Evolutionary conservation across 2,329 filamentous ascomycete species (phyloP).

Genomic region (Pestalotiopsis sp.): DNA sequence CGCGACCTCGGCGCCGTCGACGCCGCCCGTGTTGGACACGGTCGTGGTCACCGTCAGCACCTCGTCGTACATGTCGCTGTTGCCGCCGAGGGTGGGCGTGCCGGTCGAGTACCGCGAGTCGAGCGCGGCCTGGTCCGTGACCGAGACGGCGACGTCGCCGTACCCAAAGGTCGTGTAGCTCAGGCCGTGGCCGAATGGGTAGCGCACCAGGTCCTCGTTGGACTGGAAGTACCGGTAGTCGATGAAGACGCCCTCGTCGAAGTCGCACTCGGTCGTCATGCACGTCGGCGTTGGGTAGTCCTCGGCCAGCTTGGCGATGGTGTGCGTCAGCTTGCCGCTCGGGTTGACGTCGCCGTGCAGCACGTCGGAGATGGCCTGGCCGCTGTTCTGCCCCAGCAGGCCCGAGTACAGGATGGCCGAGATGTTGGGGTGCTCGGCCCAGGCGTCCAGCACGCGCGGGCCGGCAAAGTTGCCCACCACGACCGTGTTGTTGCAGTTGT

Average conservation of each 20-base stretch:
- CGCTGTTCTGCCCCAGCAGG: slow-evolving; percentile 56
- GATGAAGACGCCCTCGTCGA: slow-evolving; percentile 34
- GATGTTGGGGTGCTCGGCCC: slow-evolving; percentile 57
- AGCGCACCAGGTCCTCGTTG: slow-evolving; percentile 48
- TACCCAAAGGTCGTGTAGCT: slow-evolving; percentile 31
- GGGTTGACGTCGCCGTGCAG: slow-evolving; percentile 63
- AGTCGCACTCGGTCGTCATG: slow-evolving; percentile 14
- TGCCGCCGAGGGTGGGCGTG: slow-evolving; percentile 41
- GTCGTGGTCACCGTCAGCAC: slow-evolving; percentile 55
- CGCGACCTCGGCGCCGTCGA: slow-evolving; percentile 63
- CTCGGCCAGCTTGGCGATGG: slow-evolving; percentile 48
- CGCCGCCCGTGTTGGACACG: slow-evolving; percentile 64
- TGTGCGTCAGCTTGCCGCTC: slow-evolving; percentile 58
- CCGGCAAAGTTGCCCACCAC: slow-evolving; percentile 66
- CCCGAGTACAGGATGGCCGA: slow-evolving; percentile 62
- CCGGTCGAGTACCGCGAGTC: slow-evolving; percentile 25
- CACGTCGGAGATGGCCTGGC: slow-evolving; percentile 58
- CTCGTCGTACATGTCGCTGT: slow-evolving; percentile 44
- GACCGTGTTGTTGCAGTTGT: slow-evolving; percentile 66
- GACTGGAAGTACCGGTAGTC: slow-evolving; percentile 58
- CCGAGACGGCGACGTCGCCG: neutral
- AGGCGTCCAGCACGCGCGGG: slow-evolving; percentile 58
- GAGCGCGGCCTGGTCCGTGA: slow-evolving; percentile 5
- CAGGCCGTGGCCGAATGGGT: slow-evolving; percentile 52
- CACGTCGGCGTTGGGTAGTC: slow-evolving; percentile 44